Evolutionary conservation across 2,329 filamentous ascomycete genomes (phyloP).

Genomic region (Colletotrichum sp.): DNA sequence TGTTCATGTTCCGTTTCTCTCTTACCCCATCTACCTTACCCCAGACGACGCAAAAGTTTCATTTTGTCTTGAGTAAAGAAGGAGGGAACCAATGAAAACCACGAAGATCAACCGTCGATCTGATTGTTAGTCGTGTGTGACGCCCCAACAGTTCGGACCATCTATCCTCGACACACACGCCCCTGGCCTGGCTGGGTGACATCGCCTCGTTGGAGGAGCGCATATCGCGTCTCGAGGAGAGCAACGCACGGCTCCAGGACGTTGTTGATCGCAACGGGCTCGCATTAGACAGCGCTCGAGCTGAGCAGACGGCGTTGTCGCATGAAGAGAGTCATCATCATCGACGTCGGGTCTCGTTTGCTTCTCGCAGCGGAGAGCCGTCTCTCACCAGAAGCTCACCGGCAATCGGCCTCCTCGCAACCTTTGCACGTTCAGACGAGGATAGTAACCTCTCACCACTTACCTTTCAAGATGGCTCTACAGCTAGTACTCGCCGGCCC

Average conservation of each 20-base stretch:
- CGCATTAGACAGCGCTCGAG: not conserved
- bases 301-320: not conserved
- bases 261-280: not conserved
- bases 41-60: not conserved
- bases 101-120: not conserved
- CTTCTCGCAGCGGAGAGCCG: not conserved
- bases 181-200: not conserved
- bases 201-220: not conserved
- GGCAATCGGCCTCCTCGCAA: not conserved
- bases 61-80: not conserved
- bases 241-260: not conserved
- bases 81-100: not conserved
- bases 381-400: not conserved
- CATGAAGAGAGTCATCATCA: not conserved
- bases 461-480: not conserved
- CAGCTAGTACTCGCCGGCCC: not conserved
- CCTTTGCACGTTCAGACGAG: not conserved
- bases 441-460: not conserved
- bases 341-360: not conserved
- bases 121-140: not conserved
- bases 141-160: constrained; percentile 24
- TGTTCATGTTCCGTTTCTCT: not conserved
- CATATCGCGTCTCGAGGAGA: not conserved
- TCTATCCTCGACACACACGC: not conserved
- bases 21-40: not conserved